phyloP scores from a whole-genome alignment of 768 basidiomycete genomes.

The Mycena latifolia region DNA sequence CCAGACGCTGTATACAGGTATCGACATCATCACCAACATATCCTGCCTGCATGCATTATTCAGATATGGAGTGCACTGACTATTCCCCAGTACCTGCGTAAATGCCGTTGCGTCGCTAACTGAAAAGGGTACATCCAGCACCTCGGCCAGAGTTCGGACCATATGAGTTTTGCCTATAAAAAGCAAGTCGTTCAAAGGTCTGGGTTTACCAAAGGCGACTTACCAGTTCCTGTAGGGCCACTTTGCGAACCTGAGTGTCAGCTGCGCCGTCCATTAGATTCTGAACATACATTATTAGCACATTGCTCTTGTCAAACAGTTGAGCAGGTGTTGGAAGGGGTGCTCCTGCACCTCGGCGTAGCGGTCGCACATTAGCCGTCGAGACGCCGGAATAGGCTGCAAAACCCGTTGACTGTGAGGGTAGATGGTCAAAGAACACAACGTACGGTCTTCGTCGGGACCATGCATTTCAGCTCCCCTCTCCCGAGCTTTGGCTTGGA shows the following conservation, averaged over 20 bases:
- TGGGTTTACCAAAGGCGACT: constrained; percentile 13
- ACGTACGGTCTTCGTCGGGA: constrained; percentile 35
- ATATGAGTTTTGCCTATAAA: constrained; percentile 86
- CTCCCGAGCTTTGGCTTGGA: constrained; percentile 58
- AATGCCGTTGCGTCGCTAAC: constrained; percentile 94
- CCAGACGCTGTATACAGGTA: constrained; percentile 87
- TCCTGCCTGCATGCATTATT: constrained; percentile 64
- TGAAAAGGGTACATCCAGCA: constrained; percentile 95
- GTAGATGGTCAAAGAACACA: not conserved
- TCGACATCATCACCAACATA: constrained; percentile 99
- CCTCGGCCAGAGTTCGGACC: constrained; percentile 90
- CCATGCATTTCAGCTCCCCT: constrained; percentile 13
- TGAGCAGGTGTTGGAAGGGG: constrained; percentile 61
- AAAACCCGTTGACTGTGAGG: constrained; percentile 8
- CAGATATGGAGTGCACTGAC: constrained; percentile 6
- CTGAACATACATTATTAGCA: constrained; percentile 82
- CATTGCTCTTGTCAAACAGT: constrained; percentile 95
- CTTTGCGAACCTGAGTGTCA: constrained; percentile 47
- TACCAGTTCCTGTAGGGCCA: constrained; percentile 90
- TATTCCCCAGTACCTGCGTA: constrained; percentile 76
- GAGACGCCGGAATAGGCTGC: constrained; percentile 57
- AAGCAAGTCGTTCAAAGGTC: constrained; percentile 14
- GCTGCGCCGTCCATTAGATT: not conserved
- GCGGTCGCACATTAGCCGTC: constrained; percentile 73
- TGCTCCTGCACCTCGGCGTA: constrained; percentile 54